Evolutionary conservation across 345 rosid genomes (phyloP).

Genomic region (Populus ilicifolia): DNA sequence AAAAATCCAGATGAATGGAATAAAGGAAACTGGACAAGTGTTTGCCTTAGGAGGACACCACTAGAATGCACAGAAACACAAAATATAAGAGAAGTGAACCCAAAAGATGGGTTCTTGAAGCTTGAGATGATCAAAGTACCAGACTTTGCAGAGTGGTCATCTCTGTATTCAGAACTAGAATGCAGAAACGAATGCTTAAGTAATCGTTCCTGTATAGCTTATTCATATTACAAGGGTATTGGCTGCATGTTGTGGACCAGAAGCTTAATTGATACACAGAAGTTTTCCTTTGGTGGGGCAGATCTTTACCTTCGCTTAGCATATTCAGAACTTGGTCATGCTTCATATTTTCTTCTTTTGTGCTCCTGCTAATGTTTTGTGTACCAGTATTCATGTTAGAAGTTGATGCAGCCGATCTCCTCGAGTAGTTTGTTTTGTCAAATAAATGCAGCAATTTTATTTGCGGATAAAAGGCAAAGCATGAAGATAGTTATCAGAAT

Average conservation of each 20-base stretch:
- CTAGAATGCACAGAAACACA: constrained; percentile 27
- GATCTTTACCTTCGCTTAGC: constrained; percentile 43
- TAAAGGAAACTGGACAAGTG: constrained; percentile 35
- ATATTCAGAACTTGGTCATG: constrained; percentile 41
- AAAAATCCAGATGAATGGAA: constrained; percentile 36
- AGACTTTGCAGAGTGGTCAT: constrained; percentile 20
- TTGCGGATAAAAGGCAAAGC: constrained; percentile 13
- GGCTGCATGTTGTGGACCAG: constrained; percentile 50
- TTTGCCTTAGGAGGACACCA: constrained; percentile 34
- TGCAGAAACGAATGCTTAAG: constrained; percentile 37
- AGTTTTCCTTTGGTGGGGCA: constrained; percentile 27
- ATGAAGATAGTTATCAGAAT: not conserved
- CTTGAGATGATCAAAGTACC: constrained; percentile 39
- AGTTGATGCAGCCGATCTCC: no score
- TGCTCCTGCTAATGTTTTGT: no score
- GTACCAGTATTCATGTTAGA: no score
- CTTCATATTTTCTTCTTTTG: not conserved
- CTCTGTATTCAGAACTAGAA: constrained; percentile 2
- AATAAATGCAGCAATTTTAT: not conserved
- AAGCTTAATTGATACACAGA: constrained; percentile 38
- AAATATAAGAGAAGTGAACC: constrained; percentile 18
- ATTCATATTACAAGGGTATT: constrained; percentile 34
- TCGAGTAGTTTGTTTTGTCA: not conserved
- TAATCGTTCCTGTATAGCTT: constrained; percentile 55
- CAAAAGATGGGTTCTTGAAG: constrained; percentile 39